Base-by-base conservation (phyloP, 495 filamentous ascomycete genomes). In the Podospora appendiculata region DNA sequence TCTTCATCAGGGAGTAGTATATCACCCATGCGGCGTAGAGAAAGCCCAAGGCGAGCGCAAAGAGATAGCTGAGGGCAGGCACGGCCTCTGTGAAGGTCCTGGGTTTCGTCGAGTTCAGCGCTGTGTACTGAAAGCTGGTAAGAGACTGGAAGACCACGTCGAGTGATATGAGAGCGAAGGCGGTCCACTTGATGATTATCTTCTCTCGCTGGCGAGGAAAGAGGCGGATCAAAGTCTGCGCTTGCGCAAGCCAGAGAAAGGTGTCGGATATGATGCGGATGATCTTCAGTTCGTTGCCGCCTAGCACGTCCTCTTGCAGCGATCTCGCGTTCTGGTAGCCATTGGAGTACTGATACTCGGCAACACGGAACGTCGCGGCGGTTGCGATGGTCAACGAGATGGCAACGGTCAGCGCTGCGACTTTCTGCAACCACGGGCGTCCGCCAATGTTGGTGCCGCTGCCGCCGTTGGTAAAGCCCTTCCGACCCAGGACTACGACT, bases 161-260 rank as follows among this genome's bases (percentile, higher is more conserved):
- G 32, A 97, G 74, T 2, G 89, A 77, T 56, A 98, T 96, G 42
- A 98, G 78, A 6, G 86, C 88, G 68, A 97, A 96, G 1, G 90
- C 93, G 8, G 89, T 86, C 93, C 93, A 98, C 70, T 96, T 97
- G 71, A 98, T 98, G 62, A 96, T 87, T 17, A 97, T 82, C 69
- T 96, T 97, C 66, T 98, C 93, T 56, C 94, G 90, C 60, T 96
- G 90, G 25, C 93, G 87, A 14, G 94, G 94, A 61, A 98, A 98
- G 0, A 98, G 73, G 45, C 93, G 83, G 61, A 98, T 96, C 45
- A 98, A 72, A 0, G 93, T 98, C 66, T 98, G 93, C 0, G 94
- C 91, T 69, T 98, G 93, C 1, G 93, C 93, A 49, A 97, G 82
- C 93, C 93, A 98, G 10, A 98, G 79, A 60, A 96, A 96, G 0